Conservation (phyloP, 495 filamentous ascomycete genomes). For the Aspergillus ostianus region DNA sequence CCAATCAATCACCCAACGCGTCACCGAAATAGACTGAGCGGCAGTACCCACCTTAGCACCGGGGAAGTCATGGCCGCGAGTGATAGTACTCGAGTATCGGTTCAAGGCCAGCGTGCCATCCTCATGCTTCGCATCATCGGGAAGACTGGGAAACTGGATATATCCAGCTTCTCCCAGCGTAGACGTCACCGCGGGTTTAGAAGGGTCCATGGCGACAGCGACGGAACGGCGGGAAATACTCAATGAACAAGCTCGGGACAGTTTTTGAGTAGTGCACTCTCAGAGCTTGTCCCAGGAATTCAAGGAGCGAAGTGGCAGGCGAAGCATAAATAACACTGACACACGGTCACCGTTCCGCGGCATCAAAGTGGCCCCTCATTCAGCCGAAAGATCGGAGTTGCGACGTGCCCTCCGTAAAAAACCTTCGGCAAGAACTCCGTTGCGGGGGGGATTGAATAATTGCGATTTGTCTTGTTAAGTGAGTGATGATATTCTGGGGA, state of each 20-base stretch:
- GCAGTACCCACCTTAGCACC: slow-evolving; percentile 69
- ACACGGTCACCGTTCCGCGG: neutral
- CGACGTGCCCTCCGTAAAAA: slow-evolving; percentile 19
- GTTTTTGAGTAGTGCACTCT: neutral
- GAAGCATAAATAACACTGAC: neutral
- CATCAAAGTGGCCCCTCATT: slow-evolving; percentile 37
- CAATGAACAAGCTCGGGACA: neutral
- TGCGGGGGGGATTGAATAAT: slow-evolving; percentile 20
- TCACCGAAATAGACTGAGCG: neutral
- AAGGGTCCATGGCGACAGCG: slow-evolving; percentile 25
- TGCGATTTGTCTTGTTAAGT: slow-evolving; percentile 4
- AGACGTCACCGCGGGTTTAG: slow-evolving; percentile 21
- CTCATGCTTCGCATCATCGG: slow-evolving; percentile 51
- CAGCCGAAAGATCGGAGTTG: slow-evolving; percentile 27
- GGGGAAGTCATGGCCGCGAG: slow-evolving; percentile 85
- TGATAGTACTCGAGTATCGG: slow-evolving; percentile 68
- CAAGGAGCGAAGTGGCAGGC: neutral
- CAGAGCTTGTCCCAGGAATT: neutral
- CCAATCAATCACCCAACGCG: neutral
- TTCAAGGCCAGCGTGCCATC: slow-evolving; percentile 68
- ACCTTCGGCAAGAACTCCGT: slow-evolving; percentile 23
- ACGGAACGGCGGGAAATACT: no score
- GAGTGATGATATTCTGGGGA: slow-evolving; percentile 2
- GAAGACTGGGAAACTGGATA: slow-evolving; percentile 59
- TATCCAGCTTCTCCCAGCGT: slow-evolving; percentile 50